Conservation (phyloP, 2,329 filamentous ascomycete genomes). For the Ophiognomonia clavigignenti-juglandacearum region DNA sequence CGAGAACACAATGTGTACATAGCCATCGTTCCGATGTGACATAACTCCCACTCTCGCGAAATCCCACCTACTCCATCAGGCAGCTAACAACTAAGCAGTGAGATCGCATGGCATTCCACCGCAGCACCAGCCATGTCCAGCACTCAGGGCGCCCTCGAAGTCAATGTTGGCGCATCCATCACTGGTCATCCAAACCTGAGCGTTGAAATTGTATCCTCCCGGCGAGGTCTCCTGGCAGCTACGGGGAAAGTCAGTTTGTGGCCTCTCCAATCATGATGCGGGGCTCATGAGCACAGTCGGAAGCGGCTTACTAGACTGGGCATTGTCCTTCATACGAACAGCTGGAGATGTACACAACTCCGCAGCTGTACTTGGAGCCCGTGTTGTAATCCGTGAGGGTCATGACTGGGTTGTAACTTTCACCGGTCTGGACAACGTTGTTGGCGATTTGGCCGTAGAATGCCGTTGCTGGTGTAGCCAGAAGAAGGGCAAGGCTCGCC, state of each 20-base stretch:
- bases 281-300: background rate
- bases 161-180: background rate
- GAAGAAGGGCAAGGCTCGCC: background rate
- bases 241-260: background rate
- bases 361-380: background rate
- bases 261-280: background rate
- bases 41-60: too few relatives aligned
- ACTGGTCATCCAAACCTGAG: background rate
- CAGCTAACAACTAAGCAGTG: background rate
- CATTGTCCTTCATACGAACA: background rate
- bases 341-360: background rate
- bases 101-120: background rate
- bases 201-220: background rate
- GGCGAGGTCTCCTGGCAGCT: background rate
- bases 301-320: background rate
- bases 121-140: background rate
- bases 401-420: background rate
- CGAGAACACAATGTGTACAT: too few relatives aligned
- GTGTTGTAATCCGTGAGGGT: background rate
- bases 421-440: background rate
- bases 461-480: background rate
- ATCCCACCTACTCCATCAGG: too few relatives aligned
- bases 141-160: background rate
- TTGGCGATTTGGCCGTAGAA: background rate
- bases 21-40: too few relatives aligned